A percentile compares a stretch with the other conserved stretches of the same genome.
phyloP scores from a whole-genome alignment of 768 basidiomycete species.

The Naganishia antarctica region DNA sequence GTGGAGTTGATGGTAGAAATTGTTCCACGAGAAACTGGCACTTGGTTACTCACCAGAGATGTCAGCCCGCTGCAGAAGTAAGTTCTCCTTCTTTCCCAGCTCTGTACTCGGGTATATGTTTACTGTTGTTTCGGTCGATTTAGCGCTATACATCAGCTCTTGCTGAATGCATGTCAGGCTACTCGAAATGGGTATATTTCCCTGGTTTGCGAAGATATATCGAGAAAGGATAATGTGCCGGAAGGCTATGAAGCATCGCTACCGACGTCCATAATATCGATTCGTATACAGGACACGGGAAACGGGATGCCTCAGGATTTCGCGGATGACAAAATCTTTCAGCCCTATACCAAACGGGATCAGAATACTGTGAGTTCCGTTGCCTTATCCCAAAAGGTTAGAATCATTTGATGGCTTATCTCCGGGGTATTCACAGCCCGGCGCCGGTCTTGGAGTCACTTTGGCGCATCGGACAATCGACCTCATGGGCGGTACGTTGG shows the following conservation, averaged over 20 bases:
- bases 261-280: conserved; percentile 36
- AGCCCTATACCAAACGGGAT: conserved; percentile 42
- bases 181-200: conserved; percentile 42
- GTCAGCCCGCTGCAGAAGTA: conserved; percentile 35
- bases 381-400: conserved; percentile 20
- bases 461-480: conserved; percentile 45
- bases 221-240: conserved; percentile 36
- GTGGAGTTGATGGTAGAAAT: conserved; percentile 45
- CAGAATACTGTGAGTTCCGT: conserved; percentile 22
- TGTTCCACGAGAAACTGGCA: conserved; percentile 39
- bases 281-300: conserved; percentile 44
- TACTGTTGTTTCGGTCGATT: not conserved
- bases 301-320: conserved; percentile 44
- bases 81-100: not conserved
- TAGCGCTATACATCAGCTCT: conserved; percentile 41
- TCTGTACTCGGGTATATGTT: not conserved
- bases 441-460: conserved; percentile 41
- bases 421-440: conserved; percentile 22
- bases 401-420: not conserved
- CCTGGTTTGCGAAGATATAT: conserved; percentile 43
- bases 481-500: conserved; percentile 43
- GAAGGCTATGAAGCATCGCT: conserved; percentile 41
- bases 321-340: conserved; percentile 35
- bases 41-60: conserved; percentile 39
- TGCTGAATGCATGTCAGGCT: conserved; percentile 43